Conservation (phyloP, 129 eudicot species). For the sunflower (Helianthus annuus) region DNA sequence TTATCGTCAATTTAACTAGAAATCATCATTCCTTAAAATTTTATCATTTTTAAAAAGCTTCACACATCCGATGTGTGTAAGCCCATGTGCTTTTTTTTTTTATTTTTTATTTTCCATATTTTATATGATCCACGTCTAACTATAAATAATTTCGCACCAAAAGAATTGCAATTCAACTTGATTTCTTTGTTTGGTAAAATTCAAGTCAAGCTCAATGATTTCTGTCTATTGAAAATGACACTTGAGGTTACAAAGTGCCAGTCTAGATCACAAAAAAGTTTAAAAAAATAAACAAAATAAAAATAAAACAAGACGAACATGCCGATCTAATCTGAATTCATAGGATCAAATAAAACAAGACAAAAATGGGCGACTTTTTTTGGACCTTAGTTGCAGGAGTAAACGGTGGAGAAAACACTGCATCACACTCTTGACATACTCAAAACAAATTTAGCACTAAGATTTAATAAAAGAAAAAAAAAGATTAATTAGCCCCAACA, state of each 20-base stretch:
- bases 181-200: neutral
- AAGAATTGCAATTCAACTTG: conserved; percentile 18
- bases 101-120: no score
- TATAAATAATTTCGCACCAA: no score
- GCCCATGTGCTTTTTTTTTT: no score
- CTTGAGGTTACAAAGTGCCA: conserved; percentile 17
- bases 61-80: no score
- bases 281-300: neutral
- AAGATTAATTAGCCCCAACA: neutral
- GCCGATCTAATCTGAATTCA: neutral
- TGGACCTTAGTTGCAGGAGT: neutral
- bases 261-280: no score
- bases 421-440: neutral
- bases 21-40: no score
- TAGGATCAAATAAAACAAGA: neutral
- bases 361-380: neutral
- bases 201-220: neutral
- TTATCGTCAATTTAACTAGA: no score
- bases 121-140: no score
- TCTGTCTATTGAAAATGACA: conserved; percentile 11
- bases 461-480: no score
- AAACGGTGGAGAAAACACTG: neutral
- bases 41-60: no score
- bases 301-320: no score
- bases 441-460: no score